These are phyloP conservation scores for Rosa multiflora DNA, from an alignment of 306 rosid genomes.

Conservation along the genomic window DNA sequence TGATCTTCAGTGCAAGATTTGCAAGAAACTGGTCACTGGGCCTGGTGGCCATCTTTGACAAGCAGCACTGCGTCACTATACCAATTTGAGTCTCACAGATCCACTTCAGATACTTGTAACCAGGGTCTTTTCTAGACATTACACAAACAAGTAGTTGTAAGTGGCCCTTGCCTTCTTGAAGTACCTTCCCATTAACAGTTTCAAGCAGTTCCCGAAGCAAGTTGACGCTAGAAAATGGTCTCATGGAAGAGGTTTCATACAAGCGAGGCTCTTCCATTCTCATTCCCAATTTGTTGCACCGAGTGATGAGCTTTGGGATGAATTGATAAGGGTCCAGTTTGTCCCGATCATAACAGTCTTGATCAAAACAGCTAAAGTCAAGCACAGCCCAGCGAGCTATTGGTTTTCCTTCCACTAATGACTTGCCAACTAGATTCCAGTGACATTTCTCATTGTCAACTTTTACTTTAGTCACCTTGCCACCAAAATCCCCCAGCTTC, in stretches of 20 bases:
- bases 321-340: slow-evolving; percentile 33
- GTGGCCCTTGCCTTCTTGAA: slow-evolving; percentile 11
- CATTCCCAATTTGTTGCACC: slow-evolving; percentile 60
- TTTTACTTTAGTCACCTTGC: slow-evolving; percentile 33
- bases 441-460: slow-evolving; percentile 64
- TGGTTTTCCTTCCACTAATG: slow-evolving; percentile 57
- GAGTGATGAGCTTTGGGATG: slow-evolving; percentile 38
- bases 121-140: slow-evolving; percentile 57
- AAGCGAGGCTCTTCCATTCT: slow-evolving; percentile 50
- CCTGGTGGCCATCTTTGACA: slow-evolving; percentile 46
- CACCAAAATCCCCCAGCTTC: slow-evolving; percentile 54
- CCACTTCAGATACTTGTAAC: slow-evolving; percentile 72
- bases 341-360: neutral
- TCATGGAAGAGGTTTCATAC: slow-evolving; percentile 44
- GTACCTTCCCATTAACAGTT: slow-evolving; percentile 25
- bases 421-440: slow-evolving; percentile 66
- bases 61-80: slow-evolving; percentile 77
- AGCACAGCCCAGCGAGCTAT: slow-evolving; percentile 60
- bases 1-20: slow-evolving; percentile 71
- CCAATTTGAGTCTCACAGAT: slow-evolving; percentile 73
- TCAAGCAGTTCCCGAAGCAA: slow-evolving; percentile 46
- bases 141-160: slow-evolving; percentile 71
- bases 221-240: slow-evolving; percentile 25
- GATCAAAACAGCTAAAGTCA: slow-evolving; percentile 43
- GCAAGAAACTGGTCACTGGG: slow-evolving; percentile 57